Evolutionary conservation across 164 flowering plant genomes (phyloP), one percentile per base, ranked within the genome.

Genomic region (Vitis riparia): DNA sequence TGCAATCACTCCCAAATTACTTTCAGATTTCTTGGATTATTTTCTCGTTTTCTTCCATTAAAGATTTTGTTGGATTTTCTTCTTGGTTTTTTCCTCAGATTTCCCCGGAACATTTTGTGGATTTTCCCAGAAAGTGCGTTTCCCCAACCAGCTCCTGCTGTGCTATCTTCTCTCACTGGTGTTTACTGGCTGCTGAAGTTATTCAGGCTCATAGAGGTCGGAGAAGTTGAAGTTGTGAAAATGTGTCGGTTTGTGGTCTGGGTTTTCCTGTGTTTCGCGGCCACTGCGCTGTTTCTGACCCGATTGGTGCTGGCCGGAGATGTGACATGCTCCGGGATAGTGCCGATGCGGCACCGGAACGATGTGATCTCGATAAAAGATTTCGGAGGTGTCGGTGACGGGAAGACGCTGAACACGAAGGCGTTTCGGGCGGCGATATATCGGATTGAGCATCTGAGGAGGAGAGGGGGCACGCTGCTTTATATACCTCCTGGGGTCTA

Each of bases 381-480:
- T 51, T 95, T 89, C 50, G 99, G 99, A 16, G 99, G 86, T 2
- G 92, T 93, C 11, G 98, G 99, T 1, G 98, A 95, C 67, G 98
- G 97, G 3, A 55, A 16, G 51, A 90, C 93, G n/a, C 30, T 91
- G 84, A 95, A 95, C 77, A 95, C 99, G 6, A 79, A 79, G 71
- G 97, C 99, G 8, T 95, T 95, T 63, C 51, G 78, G 61, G 91
- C 58, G 71, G 99, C 98, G 47, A 86, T 95, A 0, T 89, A 86
- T 67, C 76, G 97, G 83, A 95, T 95, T 72, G 61, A 86, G 77
- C 97, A 88, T 70, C 69, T 88, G 75, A 83, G 76, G 68, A 82
- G 97, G 68, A 75, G 89, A 71, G 99, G 98, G 0, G 98, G 99
- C 23, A 89, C 99, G 27, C 75, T 93, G 55, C 86, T 95, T 53